Conservation (phyloP, 768 basidiomycete species). For the Daedalea quercina region DNA sequence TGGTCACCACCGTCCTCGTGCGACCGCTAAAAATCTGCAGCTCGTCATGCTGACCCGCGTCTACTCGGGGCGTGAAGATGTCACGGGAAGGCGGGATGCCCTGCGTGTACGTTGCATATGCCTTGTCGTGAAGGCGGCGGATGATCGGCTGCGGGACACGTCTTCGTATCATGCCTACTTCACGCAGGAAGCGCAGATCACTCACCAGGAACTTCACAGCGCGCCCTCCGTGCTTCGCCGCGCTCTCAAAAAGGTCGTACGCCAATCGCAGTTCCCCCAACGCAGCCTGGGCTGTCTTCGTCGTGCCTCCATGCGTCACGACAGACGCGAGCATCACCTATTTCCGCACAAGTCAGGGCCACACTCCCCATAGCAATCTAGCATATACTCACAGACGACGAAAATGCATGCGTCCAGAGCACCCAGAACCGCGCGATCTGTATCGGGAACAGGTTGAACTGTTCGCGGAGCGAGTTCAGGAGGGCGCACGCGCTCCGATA, state of each 20-base stretch:
- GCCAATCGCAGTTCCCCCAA: constrained; percentile 58
- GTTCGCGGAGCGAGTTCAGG: constrained; percentile 40
- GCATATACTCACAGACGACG: constrained; percentile 36
- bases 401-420: constrained; percentile 53
- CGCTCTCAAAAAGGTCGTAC: constrained; percentile 57
- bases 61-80: constrained; percentile 48
- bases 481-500: constrained; percentile 67
- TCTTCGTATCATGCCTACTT: no score
- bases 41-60: constrained; percentile 48
- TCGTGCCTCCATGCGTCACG: constrained; percentile 59
- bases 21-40: constrained; percentile 73
- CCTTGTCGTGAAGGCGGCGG: constrained; percentile 53
- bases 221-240: constrained; percentile 56
- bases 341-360: background rate
- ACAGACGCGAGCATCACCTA: constrained; percentile 75
- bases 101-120: constrained; percentile 44
- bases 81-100: constrained; percentile 41
- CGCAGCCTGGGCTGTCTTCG: constrained; percentile 67
- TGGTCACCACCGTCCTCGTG: constrained; percentile 56
- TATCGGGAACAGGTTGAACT: constrained; percentile 52
- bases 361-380: constrained; percentile 33
- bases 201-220: constrained; percentile 65
- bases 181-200: constrained; percentile 2
- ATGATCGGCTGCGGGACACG: constrained; percentile 49
- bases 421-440: constrained; percentile 58